phyloP scores from a whole-genome alignment of 345 rosid species.

The Euclidium syriacum region DNA sequence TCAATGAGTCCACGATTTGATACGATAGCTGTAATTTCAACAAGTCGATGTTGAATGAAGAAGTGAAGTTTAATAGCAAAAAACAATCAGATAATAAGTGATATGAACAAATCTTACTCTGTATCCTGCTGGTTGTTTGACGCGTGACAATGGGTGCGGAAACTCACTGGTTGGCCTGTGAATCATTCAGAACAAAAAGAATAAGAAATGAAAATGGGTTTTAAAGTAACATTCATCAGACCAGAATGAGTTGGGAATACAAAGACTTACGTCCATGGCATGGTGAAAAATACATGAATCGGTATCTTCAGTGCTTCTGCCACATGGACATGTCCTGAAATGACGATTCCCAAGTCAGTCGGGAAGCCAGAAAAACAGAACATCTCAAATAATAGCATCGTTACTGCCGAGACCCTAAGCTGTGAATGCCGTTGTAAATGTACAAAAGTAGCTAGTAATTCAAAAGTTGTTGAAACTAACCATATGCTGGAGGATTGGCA shows the following conservation, averaged over 20 bases:
- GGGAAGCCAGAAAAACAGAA: neutral
- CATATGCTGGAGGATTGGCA: constrained; percentile 98
- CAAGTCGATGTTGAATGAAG: neutral
- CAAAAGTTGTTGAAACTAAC: constrained; percentile 36
- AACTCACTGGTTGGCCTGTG: constrained; percentile 93
- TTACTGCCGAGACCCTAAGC: neutral
- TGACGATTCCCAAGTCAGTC: constrained; percentile 25
- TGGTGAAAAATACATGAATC: constrained; percentile 94
- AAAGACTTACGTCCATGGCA: constrained; percentile 99
- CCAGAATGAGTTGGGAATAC: constrained; percentile 44
- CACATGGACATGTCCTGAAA: constrained; percentile 90
- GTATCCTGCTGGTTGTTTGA: constrained; percentile 95
- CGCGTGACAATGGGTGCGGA: constrained; percentile 99
- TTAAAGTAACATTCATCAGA: constrained; percentile 23
- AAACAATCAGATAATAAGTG: neutral
- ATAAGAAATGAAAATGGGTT: constrained; percentile 13
- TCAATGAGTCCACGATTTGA: constrained; percentile 93
- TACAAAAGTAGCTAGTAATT: neutral
- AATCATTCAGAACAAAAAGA: constrained; percentile 30
- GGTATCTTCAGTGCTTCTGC: constrained; percentile 93
- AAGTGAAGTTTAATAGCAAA: neutral
- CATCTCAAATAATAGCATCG: neutral
- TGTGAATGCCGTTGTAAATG: neutral
- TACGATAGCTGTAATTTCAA: constrained; percentile 65
- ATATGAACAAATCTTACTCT: constrained; percentile 54